phyloP scores from a whole-genome alignment of 441 rosid species.

The Mallotus japonicus region DNA sequence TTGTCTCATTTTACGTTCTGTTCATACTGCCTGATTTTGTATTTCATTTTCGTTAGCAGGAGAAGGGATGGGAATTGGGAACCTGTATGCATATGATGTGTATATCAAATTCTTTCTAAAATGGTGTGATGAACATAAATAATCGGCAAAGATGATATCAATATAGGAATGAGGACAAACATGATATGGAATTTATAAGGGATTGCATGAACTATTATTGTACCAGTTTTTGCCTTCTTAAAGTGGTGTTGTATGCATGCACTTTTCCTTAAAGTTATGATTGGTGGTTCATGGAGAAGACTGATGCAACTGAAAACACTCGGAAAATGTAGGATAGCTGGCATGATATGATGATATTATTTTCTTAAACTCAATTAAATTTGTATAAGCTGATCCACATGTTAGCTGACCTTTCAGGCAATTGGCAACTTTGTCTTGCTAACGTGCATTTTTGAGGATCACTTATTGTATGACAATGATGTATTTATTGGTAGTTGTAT shows the following conservation, averaged over 20 bases:
- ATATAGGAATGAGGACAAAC: neutral
- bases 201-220: neutral
- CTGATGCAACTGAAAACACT: neutral
- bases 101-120: neutral
- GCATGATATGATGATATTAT: neutral
- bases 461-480: neutral
- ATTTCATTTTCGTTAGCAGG: neutral
- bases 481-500: no score
- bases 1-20: neutral
- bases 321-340: neutral
- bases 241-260: neutral
- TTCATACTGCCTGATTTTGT: neutral
- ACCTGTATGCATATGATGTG: neutral
- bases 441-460: neutral
- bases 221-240: neutral
- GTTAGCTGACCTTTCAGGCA: neutral
- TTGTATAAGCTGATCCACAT: neutral
- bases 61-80: neutral
- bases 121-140: neutral
- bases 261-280: neutral
- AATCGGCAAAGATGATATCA: neutral
- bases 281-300: neutral
- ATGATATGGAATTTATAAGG: neutral
- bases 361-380: neutral
- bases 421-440: neutral